Percentiles rank a stretch among this genome's conserved stretches.
phyloP scores from a whole-genome alignment of 306 rosid genomes.

The Begonia fuchsioides region DNA sequence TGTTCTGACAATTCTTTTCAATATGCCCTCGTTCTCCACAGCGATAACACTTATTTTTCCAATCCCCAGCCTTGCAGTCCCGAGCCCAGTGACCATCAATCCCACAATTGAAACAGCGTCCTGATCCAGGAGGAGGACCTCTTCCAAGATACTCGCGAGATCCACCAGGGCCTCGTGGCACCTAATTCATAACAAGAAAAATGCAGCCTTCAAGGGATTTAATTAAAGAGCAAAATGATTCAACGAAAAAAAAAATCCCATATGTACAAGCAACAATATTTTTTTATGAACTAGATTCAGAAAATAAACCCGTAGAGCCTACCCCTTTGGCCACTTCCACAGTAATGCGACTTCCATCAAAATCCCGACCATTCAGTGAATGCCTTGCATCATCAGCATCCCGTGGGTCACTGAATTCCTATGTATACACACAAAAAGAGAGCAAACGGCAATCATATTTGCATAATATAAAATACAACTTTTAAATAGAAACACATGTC shows the following conservation, averaged over 20 bases:
- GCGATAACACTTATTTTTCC: constrained; percentile 42
- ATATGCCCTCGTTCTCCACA: constrained; percentile 43
- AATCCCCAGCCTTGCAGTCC: constrained; percentile 46
- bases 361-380: constrained; percentile 19
- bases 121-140: constrained; percentile 46
- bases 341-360: constrained; percentile 30
- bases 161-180: constrained; percentile 34
- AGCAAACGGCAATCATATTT: constrained; percentile 4
- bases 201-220: neutral
- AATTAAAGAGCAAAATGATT: neutral
- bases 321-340: constrained; percentile 39
- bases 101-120: constrained; percentile 44
- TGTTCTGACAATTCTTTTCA: constrained; percentile 39
- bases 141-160: constrained; percentile 33
- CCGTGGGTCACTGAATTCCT: constrained; percentile 27
- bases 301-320: constrained; percentile 3
- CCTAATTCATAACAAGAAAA: constrained; percentile 3
- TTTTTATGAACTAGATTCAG: neutral
- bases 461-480: constrained; percentile 2
- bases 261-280: no score
- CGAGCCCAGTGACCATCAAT: constrained; percentile 49
- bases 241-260: no score
- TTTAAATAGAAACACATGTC: no score
- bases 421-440: constrained; percentile 2
- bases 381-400: neutral